phyloP scores from a whole-genome alignment of 257 asterid genomes.

The Fraxinus pennsylvanica region DNA sequence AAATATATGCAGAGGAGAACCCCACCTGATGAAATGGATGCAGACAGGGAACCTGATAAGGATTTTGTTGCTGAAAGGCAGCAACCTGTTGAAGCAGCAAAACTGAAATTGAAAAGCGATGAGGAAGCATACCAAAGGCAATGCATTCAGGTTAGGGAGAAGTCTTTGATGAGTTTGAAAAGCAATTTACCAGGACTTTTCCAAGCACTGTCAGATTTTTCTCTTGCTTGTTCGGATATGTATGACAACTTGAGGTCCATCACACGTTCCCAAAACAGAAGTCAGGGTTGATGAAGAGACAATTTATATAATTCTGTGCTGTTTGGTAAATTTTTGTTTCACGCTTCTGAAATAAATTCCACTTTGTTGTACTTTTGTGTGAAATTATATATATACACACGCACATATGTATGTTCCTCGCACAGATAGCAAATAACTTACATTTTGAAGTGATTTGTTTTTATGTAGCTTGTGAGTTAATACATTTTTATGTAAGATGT shows the following conservation, averaged over 20 bases:
- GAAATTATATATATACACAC: slow-evolving; percentile 25
- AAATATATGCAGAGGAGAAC: slow-evolving; percentile 69
- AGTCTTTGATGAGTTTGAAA: slow-evolving; percentile 71
- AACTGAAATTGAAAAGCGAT: slow-evolving; percentile 64
- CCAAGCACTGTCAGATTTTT: slow-evolving; percentile 60
- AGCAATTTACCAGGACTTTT: slow-evolving; percentile 82
- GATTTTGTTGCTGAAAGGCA: slow-evolving; percentile 53
- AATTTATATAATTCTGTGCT: slow-evolving; percentile 25
- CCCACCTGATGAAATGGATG: slow-evolving; percentile 68
- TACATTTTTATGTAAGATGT: too few species aligned
- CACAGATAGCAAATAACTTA: background rate
- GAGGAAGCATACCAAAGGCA: slow-evolving; percentile 70
- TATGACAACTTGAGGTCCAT: slow-evolving; percentile 61
- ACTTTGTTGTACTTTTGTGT: slow-evolving; percentile 31
- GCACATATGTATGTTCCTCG: background rate
- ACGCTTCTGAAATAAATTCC: slow-evolving; percentile 19
- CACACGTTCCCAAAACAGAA: slow-evolving; percentile 38
- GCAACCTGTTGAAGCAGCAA: slow-evolving; percentile 53
- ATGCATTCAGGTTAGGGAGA: slow-evolving; percentile 80
- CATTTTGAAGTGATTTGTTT: background rate
- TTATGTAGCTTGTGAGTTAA: too few species aligned
- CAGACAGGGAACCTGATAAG: slow-evolving; percentile 48
- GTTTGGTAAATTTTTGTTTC: slow-evolving; percentile 2
- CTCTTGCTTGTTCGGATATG: slow-evolving; percentile 87
- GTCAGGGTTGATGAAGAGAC: slow-evolving; percentile 37